phyloP scores from a whole-genome alignment of 2,329 filamentous ascomycete genomes.

The Massarina eburnea region DNA sequence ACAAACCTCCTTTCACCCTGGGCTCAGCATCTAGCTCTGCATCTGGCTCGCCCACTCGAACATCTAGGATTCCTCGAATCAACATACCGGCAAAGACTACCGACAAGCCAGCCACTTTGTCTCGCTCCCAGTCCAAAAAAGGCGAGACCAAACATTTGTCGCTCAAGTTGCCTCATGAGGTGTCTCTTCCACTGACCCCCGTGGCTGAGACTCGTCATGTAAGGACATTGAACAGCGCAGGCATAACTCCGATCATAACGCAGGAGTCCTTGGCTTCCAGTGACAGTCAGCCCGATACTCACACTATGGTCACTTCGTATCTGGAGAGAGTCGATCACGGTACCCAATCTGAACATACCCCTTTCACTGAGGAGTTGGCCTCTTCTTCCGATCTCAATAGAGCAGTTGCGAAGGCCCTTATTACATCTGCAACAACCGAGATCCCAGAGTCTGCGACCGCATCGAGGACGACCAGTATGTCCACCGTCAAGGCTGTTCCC shows the following conservation, averaged over 20 bases:
- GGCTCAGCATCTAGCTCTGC: constrained; percentile 14
- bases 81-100: constrained; percentile 1
- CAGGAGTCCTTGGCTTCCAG: neutral
- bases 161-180: constrained; percentile 1
- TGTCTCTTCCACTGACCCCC: constrained; percentile 6
- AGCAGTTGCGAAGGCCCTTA: neutral
- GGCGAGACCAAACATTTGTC: neutral
- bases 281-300: constrained; percentile 3
- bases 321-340: constrained; percentile 1
- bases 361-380: neutral
- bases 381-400: neutral
- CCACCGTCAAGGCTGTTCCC: constrained; percentile 17
- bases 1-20: constrained; percentile 3
- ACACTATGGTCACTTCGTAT: constrained; percentile 6
- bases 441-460: neutral
- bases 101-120: neutral
- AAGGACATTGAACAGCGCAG: constrained; percentile 24
- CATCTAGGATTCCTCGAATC: constrained; percentile 33
- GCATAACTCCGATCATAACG: constrained; percentile 18
- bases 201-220: constrained; percentile 15
- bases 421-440: neutral
- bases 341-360: neutral
- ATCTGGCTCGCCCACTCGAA: constrained; percentile 11
- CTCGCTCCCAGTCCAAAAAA: neutral
- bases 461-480: constrained; percentile 17